Base-by-base conservation (phyloP, 805 yeast genomes). In the Metschnikowia gruessii region DNA sequence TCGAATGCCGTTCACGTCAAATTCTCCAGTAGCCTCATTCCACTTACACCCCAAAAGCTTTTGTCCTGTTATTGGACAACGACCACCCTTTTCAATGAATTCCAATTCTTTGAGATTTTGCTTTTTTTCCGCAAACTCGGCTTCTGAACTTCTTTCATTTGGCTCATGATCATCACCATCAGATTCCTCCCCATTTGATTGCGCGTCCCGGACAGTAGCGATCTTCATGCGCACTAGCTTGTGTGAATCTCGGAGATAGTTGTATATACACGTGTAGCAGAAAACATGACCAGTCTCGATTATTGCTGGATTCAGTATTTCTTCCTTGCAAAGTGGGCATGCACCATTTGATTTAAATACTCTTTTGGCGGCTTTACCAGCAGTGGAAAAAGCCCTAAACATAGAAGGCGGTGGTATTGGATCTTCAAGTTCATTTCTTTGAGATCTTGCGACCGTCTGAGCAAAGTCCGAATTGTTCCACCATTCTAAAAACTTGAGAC, bases 261-360 rank as follows among this genome's bases (percentile, higher is more conserved):
- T 76, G 58, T 80, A 81, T 13, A 91, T 88, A 64, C 98, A 94
- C 11, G 87, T 81, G 64, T 91, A 90, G 64, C 97, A 90, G 55
- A 85, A 87, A 0, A 89, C 95, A 52, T 81, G 83, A 0, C 99
- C 99, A 0, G 98, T 89, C 61, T 91, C 98, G 30, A 92, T 80
- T 11, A 85, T 79, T 0, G 96, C 88, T 3, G 96, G 96, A 56
- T 87, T 89, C 28, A 77, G 77, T 12, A 90, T 78, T 15, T 63
- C 69, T 10, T 79, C 65, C 22, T 76, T 65, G 60, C 98, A 92
- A 12, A 92, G 60, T 1, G 91, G 87, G 65, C 97, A 92, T 2
- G 52, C 37, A 10, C 60, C 58, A 1, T 66, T 66, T 2, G 65
- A 61, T 12, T 65, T 66, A 50, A 63, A 72, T 4, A 46, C 48